Evolutionary conservation across 2,329 filamentous ascomycete genomes (phyloP).

Genomic region (Penicillium sp.): DNA sequence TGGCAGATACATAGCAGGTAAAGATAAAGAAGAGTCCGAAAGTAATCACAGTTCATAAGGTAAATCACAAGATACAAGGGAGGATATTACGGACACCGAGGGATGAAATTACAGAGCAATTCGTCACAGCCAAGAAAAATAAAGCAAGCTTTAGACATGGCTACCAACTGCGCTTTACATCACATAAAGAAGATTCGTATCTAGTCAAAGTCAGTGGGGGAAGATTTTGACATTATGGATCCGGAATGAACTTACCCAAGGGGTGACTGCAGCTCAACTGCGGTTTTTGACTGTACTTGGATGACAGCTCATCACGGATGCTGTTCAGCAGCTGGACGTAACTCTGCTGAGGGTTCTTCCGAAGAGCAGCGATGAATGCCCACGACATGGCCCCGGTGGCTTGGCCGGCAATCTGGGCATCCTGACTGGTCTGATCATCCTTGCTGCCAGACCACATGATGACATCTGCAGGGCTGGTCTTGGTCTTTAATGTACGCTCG

Average conservation of each 20-base stretch:
- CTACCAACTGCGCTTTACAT: constrained; percentile 48
- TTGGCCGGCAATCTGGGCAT: constrained; percentile 80
- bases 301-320: constrained; percentile 80
- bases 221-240: background rate
- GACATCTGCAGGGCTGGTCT: constrained; percentile 91
- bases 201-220: constrained; percentile 37
- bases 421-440: constrained; percentile 90
- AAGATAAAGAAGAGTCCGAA: background rate
- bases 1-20: background rate
- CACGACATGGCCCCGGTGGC: constrained; percentile 98
- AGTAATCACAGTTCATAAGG: constrained; percentile 10
- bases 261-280: constrained; percentile 96
- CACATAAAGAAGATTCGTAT: constrained; percentile 63
- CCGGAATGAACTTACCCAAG: constrained; percentile 61
- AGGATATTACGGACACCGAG: constrained; percentile 12
- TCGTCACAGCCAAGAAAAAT: constrained; percentile 20
- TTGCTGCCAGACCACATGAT: constrained; percentile 98
- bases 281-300: constrained; percentile 89
- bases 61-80: constrained; percentile 15
- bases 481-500: constrained; percentile 76
- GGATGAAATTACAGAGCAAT: constrained; percentile 17
- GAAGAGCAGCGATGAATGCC: constrained; percentile 87
- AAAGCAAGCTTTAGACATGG: background rate
- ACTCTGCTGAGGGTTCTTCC: constrained; percentile 90
- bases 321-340: constrained; percentile 95